Percentiles rank a stretch among this genome's conserved stretches.
These are phyloP conservation scores for Solanum clarkiae DNA, from an alignment of 257 asterid species.

Conservation along the genomic window DNA sequence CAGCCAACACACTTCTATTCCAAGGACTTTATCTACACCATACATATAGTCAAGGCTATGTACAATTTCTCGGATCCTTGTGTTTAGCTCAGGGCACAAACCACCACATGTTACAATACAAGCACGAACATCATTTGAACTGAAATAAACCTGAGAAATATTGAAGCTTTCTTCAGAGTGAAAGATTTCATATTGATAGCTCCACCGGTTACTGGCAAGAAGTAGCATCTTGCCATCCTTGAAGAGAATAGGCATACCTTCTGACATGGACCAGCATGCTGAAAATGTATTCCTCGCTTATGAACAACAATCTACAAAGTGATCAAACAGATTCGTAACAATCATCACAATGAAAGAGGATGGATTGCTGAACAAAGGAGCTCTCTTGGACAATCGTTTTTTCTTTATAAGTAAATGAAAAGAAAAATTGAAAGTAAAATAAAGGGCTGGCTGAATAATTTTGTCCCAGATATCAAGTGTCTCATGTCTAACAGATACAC, in stretches of 20 bases:
- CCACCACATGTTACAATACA: constrained; percentile 99
- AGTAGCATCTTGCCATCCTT: background rate
- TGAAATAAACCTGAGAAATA: constrained; percentile 57
- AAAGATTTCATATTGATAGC: background rate
- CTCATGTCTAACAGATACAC: background rate
- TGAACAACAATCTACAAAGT: constrained; percentile 67
- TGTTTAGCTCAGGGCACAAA: constrained; percentile 93
- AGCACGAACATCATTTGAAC: constrained; percentile 83
- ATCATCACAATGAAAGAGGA: background rate
- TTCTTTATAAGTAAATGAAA: background rate
- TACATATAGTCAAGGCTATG: constrained; percentile 89
- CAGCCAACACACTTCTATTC: constrained; percentile 74
- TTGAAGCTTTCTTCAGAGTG: background rate
- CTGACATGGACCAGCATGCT: constrained; percentile 97
- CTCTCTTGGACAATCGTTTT: background rate
- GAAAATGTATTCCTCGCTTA: constrained; percentile 70
- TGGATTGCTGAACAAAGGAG: background rate
- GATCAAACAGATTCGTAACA: background rate
- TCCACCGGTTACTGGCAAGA: background rate
- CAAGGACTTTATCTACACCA: constrained; percentile 73
- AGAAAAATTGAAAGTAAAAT: background rate
- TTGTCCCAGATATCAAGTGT: background rate
- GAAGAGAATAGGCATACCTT: constrained; percentile 35
- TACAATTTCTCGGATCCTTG: constrained; percentile 90
- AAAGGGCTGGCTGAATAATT: background rate